phyloP scores from a whole-genome alignment of 805 yeast species.

The Myxozyma lipomycoides region DNA sequence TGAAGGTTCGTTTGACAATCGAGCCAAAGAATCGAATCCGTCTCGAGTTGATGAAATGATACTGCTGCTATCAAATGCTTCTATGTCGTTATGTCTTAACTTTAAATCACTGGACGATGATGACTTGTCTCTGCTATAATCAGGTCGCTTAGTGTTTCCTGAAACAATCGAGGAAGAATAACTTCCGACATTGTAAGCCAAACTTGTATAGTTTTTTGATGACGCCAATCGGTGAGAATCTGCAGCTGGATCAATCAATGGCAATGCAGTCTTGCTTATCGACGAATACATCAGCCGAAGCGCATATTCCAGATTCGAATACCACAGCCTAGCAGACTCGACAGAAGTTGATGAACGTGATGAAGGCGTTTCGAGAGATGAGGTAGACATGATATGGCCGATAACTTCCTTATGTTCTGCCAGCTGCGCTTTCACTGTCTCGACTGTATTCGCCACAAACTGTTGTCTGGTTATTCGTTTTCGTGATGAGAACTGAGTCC shows the following conservation, averaged over 20 bases:
- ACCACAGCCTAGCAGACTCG: background rate
- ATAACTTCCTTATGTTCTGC: background rate
- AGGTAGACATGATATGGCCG: slow-evolving; percentile 3
- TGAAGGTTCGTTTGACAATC: background rate
- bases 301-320: background rate
- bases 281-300: slow-evolving; percentile 1
- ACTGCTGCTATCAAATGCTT: background rate
- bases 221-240: too few relatives aligned
- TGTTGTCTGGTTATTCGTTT: slow-evolving; percentile 40
- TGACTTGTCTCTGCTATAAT: too few relatives aligned
- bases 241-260: slow-evolving; percentile 1
- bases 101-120: background rate
- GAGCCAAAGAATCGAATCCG: background rate
- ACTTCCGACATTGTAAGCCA: too few relatives aligned
- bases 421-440: slow-evolving; percentile 40
- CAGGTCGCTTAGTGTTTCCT: too few relatives aligned
- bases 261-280: slow-evolving; percentile 1
- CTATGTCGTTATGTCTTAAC: too few relatives aligned
- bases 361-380: background rate
- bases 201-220: too few relatives aligned
- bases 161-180: too few relatives aligned
- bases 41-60: background rate
- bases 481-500: slow-evolving; percentile 39
- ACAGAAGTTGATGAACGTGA: background rate
- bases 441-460: slow-evolving; percentile 50